A percentile compares a stretch with the other conserved stretches of the same genome.
These are phyloP conservation scores for Prillingera fragicola DNA, from an alignment of 1,284 basidiomycete species.

Conservation along the genomic window DNA sequence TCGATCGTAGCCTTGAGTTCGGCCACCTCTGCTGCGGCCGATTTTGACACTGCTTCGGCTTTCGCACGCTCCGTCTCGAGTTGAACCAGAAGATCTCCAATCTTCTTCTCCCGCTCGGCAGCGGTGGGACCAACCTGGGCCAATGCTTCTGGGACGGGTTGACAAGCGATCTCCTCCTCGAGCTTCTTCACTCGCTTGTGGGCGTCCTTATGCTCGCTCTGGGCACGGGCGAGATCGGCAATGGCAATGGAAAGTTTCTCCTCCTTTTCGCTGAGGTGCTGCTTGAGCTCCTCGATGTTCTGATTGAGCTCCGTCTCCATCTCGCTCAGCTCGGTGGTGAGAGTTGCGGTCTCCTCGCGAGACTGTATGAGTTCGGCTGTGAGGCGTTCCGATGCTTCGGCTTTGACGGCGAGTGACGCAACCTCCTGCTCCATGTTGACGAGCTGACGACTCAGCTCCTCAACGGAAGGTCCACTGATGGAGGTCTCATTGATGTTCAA, in stretches of 20 bases:
- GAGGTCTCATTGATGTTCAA: too few species aligned
- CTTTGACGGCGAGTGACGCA: too few species aligned
- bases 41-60: too few species aligned
- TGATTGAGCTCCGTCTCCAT: constrained; percentile 12
- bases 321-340: constrained; percentile 7
- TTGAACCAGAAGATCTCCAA: constrained; percentile 6
- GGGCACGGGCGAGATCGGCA: not conserved
- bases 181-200: not conserved
- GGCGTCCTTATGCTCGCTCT: not conserved
- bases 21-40: too few species aligned
- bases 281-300: constrained; percentile 14
- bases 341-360: not conserved
- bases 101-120: constrained; percentile 21
- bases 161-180: constrained; percentile 8
- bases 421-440: not conserved
- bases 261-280: constrained; percentile 18
- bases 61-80: too few species aligned
- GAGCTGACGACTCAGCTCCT: not conserved
- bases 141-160: constrained; percentile 26
- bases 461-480: not conserved
- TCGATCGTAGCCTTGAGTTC: too few species aligned
- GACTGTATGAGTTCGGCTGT: too few species aligned
- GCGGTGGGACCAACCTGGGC: constrained; percentile 18
- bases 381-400: too few species aligned
- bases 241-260: constrained; percentile 17